Conservation (phyloP, 2,329 filamentous ascomycete genomes). For the Aspergillus jensenii region DNA sequence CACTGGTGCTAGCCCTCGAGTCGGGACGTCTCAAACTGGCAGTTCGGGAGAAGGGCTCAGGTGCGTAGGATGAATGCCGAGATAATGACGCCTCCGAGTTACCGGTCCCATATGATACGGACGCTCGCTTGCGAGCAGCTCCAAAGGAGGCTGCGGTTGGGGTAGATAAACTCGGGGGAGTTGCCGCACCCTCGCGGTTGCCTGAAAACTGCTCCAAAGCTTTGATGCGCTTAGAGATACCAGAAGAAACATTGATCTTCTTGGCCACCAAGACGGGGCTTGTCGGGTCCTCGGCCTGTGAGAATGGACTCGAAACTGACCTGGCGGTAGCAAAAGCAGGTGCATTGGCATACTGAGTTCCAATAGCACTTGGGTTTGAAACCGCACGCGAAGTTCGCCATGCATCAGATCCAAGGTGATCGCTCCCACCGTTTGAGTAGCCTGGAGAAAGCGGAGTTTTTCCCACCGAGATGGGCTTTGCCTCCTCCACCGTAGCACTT, state of each 20-base stretch:
- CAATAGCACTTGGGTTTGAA: slow-evolving; percentile 37
- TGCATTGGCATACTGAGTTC: slow-evolving; percentile 26
- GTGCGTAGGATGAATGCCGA: slow-evolving; percentile 28
- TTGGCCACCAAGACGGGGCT: slow-evolving; percentile 58
- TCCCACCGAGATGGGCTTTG: slow-evolving; percentile 74
- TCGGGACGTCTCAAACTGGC: slow-evolving; percentile 32
- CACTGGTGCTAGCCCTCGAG: slow-evolving; percentile 26
- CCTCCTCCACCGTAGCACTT: slow-evolving; percentile 77
- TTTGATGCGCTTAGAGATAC: slow-evolving; percentile 93
- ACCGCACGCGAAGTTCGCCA: slow-evolving; percentile 41
- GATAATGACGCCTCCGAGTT: slow-evolving; percentile 25
- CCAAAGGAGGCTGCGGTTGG: slow-evolving; percentile 60
- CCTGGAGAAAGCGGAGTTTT: slow-evolving; percentile 78
- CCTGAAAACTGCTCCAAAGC: slow-evolving; percentile 75
- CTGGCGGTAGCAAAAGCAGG: slow-evolving; percentile 34
- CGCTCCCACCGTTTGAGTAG: slow-evolving; percentile 45
- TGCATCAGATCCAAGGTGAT: slow-evolving; percentile 26
- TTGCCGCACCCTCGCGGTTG: slow-evolving; percentile 43
- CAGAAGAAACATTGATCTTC: slow-evolving; percentile 81
- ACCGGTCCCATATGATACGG: slow-evolving; percentile 31
- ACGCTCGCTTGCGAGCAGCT: slow-evolving; percentile 48
- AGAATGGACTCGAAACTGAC: slow-evolving; percentile 40
- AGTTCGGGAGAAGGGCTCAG: slow-evolving; percentile 30
- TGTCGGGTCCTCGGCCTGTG: slow-evolving; percentile 29
- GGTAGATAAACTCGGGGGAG: slow-evolving; percentile 40